Conservation (phyloP, 2,329 filamentous ascomycete species). For the Aspergillus pseudotamarii region DNA sequence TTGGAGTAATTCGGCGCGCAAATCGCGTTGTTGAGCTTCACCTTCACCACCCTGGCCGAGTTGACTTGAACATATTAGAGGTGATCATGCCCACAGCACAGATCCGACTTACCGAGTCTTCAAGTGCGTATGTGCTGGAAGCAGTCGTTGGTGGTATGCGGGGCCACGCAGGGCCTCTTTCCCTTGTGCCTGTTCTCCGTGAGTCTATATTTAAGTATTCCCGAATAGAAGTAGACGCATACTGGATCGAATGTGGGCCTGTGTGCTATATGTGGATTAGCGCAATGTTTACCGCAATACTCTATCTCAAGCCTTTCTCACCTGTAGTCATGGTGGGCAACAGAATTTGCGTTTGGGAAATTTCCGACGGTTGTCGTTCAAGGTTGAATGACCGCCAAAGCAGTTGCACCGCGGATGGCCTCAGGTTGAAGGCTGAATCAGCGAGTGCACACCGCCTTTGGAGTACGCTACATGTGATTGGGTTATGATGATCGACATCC, state of each 20-base stretch:
- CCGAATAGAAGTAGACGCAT: conserved; percentile 33
- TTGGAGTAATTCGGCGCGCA: conserved; percentile 84
- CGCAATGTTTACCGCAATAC: background rate
- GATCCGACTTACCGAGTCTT: conserved; percentile 69
- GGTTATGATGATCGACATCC: background rate
- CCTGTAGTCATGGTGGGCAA: conserved; percentile 45
- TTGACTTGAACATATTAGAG: conserved; percentile 55
- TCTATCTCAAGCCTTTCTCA: conserved; percentile 22
- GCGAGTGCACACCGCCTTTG: conserved; percentile 13
- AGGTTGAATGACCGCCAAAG: background rate
- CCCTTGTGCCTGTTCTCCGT: conserved; percentile 69
- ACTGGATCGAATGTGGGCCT: conserved; percentile 97
- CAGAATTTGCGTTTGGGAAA: background rate
- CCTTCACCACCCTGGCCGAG: conserved; percentile 86
- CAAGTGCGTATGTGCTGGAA: conserved; percentile 89
- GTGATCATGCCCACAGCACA: background rate
- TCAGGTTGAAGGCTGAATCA: conserved; percentile 17
- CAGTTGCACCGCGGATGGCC: conserved; percentile 9
- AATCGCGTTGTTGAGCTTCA: conserved; percentile 71
- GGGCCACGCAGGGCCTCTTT: conserved; percentile 93
- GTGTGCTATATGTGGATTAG: conserved; percentile 56
- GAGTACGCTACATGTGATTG: conserved; percentile 6
- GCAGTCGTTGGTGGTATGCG: conserved; percentile 92
- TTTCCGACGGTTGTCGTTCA: background rate
- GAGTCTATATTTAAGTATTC: conserved; percentile 27